These are phyloP conservation scores for Salvia sclarea DNA, from an alignment of 305 asterid genomes.

Conservation along the genomic window DNA sequence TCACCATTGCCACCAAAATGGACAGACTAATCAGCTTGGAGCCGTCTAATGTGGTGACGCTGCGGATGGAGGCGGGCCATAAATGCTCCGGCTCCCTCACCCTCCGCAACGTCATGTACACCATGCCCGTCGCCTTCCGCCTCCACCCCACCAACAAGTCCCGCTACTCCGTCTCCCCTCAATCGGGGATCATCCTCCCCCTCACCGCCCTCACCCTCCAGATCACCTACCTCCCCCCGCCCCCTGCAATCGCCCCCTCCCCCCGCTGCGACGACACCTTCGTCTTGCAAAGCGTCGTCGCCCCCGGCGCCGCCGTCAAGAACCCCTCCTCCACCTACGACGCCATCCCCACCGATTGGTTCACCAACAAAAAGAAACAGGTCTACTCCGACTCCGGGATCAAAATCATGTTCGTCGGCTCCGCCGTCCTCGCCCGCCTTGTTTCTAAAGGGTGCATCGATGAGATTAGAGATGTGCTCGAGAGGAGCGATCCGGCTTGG, in stretches of 20 bases:
- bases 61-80: slow-evolving; percentile 59
- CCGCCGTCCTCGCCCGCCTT: slow-evolving; percentile 44
- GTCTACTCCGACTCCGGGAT: slow-evolving; percentile 74
- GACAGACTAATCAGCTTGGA: slow-evolving; percentile 71
- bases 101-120: slow-evolving; percentile 74
- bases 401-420: slow-evolving; percentile 67
- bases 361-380: slow-evolving; percentile 76
- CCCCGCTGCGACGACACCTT: slow-evolving; percentile 66
- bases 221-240: slow-evolving; percentile 48
- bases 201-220: slow-evolving; percentile 51
- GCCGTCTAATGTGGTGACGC: slow-evolving; percentile 61
- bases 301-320: slow-evolving; percentile 65
- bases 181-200: slow-evolving; percentile 72
- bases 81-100: slow-evolving; percentile 54
- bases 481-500: slow-evolving; percentile 57
- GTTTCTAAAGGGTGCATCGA: slow-evolving; percentile 60
- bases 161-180: slow-evolving; percentile 58
- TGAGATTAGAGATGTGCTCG: slow-evolving; percentile 68
- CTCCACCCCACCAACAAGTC: slow-evolving; percentile 55
- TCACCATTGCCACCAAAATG: too few species aligned
- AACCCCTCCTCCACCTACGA: slow-evolving; percentile 48
- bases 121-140: slow-evolving; percentile 86
- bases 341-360: slow-evolving; percentile 66
- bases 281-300: slow-evolving; percentile 67
- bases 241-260: slow-evolving; percentile 45